A percentile compares a stretch with the other conserved stretches of the same genome.
phyloP scores from a whole-genome alignment of 306 rosid genomes.

The Quercus gilva region DNA sequence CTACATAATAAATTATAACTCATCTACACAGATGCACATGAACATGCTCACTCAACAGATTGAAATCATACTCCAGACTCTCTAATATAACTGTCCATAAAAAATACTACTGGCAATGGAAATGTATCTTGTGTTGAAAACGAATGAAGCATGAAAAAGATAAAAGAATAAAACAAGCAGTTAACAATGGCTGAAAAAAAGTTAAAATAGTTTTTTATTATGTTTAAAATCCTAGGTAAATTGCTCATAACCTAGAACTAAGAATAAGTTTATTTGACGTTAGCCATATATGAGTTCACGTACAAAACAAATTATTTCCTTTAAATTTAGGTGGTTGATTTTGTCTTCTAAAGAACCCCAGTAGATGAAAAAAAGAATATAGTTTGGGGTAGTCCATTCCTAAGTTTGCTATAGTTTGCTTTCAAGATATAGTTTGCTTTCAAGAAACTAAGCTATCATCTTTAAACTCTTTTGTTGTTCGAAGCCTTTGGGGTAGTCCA shows the following conservation, averaged over 20 bases:
- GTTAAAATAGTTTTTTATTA: neutral
- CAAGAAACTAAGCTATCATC: too few species aligned
- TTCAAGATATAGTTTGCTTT: too few species aligned
- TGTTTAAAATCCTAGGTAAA: neutral
- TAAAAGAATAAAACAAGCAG: neutral
- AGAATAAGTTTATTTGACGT: too few species aligned
- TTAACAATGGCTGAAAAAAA: neutral
- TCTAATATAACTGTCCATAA: neutral
- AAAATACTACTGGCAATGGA: neutral
- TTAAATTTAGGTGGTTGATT: too few species aligned
- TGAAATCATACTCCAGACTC: neutral
- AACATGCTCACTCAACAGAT: neutral
- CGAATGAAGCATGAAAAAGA: neutral
- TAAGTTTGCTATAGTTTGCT: too few species aligned
- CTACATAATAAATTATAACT: neutral
- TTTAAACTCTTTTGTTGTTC: too few species aligned
- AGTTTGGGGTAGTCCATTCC: too few species aligned
- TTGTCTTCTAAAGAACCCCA: too few species aligned
- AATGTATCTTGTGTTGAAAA: neutral
- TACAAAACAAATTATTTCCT: too few species aligned
- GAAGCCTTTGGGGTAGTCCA: too few species aligned
- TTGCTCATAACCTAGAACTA: too few species aligned
- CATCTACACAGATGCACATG: neutral
- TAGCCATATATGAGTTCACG: neutral
- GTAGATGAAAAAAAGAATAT: too few species aligned